A percentile compares a stretch with the other conserved stretches of the same genome.
Evolutionary conservation across 768 basidiomycete genomes (phyloP).

Genomic region (Suillus bovinus): DNA sequence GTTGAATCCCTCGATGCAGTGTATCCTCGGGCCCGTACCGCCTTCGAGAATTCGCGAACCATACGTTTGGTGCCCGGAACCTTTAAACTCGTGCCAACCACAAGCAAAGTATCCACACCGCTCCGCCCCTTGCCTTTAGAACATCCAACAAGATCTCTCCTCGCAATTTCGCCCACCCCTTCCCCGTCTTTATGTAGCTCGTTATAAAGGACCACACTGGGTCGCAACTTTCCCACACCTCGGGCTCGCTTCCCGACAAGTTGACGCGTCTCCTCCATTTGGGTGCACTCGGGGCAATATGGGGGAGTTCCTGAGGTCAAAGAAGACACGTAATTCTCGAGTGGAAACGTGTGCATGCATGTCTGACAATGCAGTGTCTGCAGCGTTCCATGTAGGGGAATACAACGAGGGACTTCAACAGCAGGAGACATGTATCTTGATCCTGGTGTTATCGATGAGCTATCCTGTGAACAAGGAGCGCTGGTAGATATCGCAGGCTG

Average conservation of each 20-base stretch:
- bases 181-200: conserved; percentile 87
- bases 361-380: conserved; percentile 77
- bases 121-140: conserved; percentile 66
- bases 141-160: conserved; percentile 74
- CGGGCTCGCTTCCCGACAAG: conserved; percentile 77
- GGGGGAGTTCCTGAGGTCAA: conserved; percentile 66
- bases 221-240: conserved; percentile 77
- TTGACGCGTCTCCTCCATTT: conserved; percentile 66
- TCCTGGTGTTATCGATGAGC: conserved; percentile 21
- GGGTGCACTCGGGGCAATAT: conserved; percentile 77
- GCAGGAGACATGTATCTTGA: conserved; percentile 53
- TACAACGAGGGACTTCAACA: conserved; percentile 70
- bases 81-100: conserved; percentile 87
- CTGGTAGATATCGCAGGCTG: conserved; percentile 16
- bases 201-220: conserved; percentile 90
- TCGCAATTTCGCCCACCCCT: conserved; percentile 81
- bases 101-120: conserved; percentile 81
- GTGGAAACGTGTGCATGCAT: conserved; percentile 72
- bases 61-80: conserved; percentile 92
- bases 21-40: conserved; percentile 55
- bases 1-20: conserved; percentile 35
- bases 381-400: conserved; percentile 89
- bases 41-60: conserved; percentile 85
- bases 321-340: conserved; percentile 58
- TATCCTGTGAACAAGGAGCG: conserved; percentile 18